A percentile compares a stretch with the other conserved stretches of the same genome.
phyloP scores from a whole-genome alignment of 2,329 filamentous ascomycete genomes.

The Xylaria sp. region DNA sequence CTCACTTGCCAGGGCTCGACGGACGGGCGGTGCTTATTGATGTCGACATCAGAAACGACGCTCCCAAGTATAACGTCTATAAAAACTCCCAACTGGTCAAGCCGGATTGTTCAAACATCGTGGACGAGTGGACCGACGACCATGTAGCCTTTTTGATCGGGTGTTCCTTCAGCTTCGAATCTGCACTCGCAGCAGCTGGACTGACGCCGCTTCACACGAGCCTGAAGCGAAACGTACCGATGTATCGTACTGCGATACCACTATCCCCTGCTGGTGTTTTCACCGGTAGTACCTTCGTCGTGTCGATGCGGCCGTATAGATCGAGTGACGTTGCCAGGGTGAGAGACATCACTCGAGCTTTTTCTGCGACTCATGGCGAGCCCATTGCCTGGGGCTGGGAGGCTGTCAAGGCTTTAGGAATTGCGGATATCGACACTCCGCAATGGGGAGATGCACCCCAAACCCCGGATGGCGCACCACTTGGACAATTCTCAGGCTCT shows the following conservation, averaged over 20 bases:
- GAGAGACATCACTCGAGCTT: conserved; percentile 65
- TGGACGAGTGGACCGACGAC: conserved; percentile 64
- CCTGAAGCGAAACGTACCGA: conserved; percentile 64
- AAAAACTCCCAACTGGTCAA: conserved; percentile 57
- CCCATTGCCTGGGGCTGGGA: conserved; percentile 74
- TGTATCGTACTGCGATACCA: conserved; percentile 69
- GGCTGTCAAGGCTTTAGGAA: conserved; percentile 62
- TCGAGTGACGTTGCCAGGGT: conserved; percentile 62
- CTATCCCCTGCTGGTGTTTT: conserved; percentile 70
- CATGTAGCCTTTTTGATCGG: conserved; percentile 72
- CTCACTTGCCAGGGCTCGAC: conserved; percentile 43
- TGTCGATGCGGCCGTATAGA: conserved; percentile 72
- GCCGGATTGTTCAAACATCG: conserved; percentile 57
- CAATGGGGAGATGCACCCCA: conserved; percentile 67
- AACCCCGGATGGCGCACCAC: conserved; percentile 54
- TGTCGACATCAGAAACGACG: conserved; percentile 68
- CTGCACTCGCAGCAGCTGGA: conserved; percentile 62
- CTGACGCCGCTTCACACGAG: conserved; percentile 63
- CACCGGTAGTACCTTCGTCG: conserved; percentile 64
- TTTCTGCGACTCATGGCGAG: conserved; percentile 70
- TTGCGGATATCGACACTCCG: conserved; percentile 62
- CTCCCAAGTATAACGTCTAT: conserved; percentile 70
- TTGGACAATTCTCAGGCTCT: conserved; percentile 47
- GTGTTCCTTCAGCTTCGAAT: conserved; percentile 73
- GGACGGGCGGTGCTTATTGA: conserved; percentile 45